Conservation (phyloP, 1,284 basidiomycete species). For the Cystodermella granulosa region DNA sequence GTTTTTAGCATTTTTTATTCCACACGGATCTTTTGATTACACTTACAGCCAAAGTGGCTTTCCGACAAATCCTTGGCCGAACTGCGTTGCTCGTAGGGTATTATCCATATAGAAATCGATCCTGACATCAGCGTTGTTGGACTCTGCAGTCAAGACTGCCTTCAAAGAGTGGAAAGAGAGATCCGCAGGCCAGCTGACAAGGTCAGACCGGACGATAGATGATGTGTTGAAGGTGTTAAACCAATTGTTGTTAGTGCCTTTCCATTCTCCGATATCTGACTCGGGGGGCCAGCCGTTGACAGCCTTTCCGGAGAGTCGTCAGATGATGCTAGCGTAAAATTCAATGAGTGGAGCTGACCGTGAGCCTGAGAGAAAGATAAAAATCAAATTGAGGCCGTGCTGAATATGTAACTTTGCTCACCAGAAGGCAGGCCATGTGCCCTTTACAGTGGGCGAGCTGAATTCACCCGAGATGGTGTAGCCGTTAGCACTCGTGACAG, state of each 20-base stretch:
- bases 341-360: conserved; percentile 15
- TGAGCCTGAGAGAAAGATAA: conserved; percentile 24
- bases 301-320: conserved; percentile 14
- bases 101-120: conserved; percentile 44
- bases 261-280: conserved; percentile 45
- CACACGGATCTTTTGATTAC: background rate
- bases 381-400: conserved; percentile 2
- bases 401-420: conserved; percentile 6
- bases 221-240: conserved; percentile 46
- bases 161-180: conserved; percentile 43
- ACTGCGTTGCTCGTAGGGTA: conserved; percentile 35
- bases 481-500: conserved; percentile 32
- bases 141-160: conserved; percentile 39
- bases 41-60: conserved; percentile 42
- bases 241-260: conserved; percentile 44
- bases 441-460: conserved; percentile 37
- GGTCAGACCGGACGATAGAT: conserved; percentile 36
- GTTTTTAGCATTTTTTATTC: background rate
- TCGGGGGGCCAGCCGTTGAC: conserved; percentile 45
- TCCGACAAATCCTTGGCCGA: conserved; percentile 38
- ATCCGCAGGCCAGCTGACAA: conserved; percentile 41
- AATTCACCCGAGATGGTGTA: conserved; percentile 44
- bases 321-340: background rate
- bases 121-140: conserved; percentile 35
- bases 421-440: conserved; percentile 48